These are phyloP conservation scores for Schwanniomyces vanrijiae DNA, from an alignment of 805 yeast genomes.

Conservation along the genomic window DNA sequence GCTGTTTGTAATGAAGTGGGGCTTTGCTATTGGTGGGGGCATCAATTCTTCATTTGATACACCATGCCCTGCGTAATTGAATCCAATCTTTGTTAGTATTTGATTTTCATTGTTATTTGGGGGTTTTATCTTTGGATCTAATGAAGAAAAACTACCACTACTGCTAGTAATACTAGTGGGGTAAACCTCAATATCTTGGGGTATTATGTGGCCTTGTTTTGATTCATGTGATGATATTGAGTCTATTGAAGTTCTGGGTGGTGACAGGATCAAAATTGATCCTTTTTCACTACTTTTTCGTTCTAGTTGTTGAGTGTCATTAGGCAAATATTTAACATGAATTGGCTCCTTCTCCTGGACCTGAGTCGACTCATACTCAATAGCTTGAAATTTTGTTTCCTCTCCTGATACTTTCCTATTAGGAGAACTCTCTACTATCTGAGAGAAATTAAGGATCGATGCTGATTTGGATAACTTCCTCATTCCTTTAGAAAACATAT, in stretches of 20 bases:
- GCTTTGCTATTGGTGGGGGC: slow-evolving; percentile 19
- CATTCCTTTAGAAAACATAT: slow-evolving; percentile 27
- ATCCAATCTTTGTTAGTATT: slow-evolving; percentile 19
- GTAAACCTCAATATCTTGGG: neutral
- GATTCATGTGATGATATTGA: slow-evolving; percentile 1
- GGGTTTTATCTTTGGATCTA: slow-evolving; percentile 12
- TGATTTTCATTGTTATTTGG: neutral
- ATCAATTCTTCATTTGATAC: slow-evolving; percentile 23
- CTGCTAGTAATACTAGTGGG: slow-evolving; percentile 3
- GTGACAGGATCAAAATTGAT: neutral
- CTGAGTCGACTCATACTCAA: slow-evolving; percentile 32
- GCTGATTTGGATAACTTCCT: slow-evolving; percentile 29
- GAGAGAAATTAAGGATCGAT: slow-evolving; percentile 21
- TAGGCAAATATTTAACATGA: slow-evolving; percentile 29
- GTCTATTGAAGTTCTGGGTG: neutral
- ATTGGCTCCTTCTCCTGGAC: slow-evolving; percentile 26
- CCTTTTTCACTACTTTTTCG: neutral
- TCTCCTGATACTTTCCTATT: neutral
- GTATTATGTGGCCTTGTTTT: neutral
- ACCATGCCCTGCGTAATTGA: slow-evolving; percentile 29
- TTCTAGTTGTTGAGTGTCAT: slow-evolving; percentile 3
- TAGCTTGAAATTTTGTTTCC: slow-evolving; percentile 28
- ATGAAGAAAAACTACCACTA: slow-evolving; percentile 10
- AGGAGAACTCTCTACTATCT: slow-evolving; percentile 2
- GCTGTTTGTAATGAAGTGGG: neutral